A percentile compares a stretch with the other conserved stretches of the same genome.
Evolutionary conservation across 2,329 filamentous ascomycete species (phyloP).

Genomic region (Penicillium sp.): DNA sequence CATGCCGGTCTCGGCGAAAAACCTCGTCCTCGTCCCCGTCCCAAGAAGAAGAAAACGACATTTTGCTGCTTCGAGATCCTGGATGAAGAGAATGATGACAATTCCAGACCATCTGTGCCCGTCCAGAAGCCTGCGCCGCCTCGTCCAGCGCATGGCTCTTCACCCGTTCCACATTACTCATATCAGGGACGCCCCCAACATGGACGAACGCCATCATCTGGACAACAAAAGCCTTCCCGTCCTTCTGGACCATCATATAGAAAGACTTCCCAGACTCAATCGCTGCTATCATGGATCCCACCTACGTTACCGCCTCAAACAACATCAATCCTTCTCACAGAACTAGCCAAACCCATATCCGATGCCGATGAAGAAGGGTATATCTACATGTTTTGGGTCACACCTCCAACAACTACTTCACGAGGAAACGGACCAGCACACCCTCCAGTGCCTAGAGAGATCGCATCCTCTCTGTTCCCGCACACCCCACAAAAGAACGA

Average conservation of each 20-base stretch:
- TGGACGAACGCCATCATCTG: conserved; percentile 11
- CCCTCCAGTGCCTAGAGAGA: conserved; percentile 60
- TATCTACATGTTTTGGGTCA: conserved; percentile 99
- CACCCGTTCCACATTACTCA: conserved; percentile 12
- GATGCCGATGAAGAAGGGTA: conserved; percentile 80
- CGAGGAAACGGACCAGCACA: conserved; percentile 25
- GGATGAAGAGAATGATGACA: conserved; percentile 32
- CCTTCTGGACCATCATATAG: conserved; percentile 18
- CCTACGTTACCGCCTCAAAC: conserved; percentile 67
- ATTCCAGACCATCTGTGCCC: conserved; percentile 27
- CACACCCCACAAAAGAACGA: conserved; percentile 36
- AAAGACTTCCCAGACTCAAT: conserved; percentile 42
- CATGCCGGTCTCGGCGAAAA: conserved; percentile 18
- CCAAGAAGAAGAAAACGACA: conserved; percentile 26
- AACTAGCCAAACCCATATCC: conserved; percentile 77
- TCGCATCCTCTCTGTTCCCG: conserved; percentile 64
- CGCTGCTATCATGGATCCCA: conserved; percentile 71
- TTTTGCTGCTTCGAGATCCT: conserved; percentile 40
- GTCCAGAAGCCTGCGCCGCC: conserved; percentile 21
- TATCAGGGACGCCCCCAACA: conserved; percentile 13
- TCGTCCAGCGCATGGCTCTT: conserved; percentile 8
- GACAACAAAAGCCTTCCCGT: conserved; percentile 11
- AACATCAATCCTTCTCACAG: conserved; percentile 71
- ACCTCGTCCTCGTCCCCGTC: conserved; percentile 20
- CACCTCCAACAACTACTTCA: conserved; percentile 60